Evolutionary conservation across 768 basidiomycete species (phyloP).

Genomic region (Chlorophyllum brunneum): DNA sequence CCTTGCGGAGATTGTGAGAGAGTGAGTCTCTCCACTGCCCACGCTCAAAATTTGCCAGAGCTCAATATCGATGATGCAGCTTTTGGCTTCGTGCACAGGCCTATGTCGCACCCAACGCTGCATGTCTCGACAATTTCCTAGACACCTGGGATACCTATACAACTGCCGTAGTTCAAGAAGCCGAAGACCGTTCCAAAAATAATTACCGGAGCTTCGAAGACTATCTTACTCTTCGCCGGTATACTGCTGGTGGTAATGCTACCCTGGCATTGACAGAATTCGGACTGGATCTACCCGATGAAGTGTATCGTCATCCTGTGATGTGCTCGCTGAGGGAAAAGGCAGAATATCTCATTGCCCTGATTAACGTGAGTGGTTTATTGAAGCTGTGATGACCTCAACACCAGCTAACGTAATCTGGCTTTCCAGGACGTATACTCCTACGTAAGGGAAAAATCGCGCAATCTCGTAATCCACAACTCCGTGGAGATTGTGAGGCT

Average conservation of each 20-base stretch:
- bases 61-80: constrained; percentile 1
- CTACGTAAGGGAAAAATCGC: constrained; percentile 35
- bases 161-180: constrained; percentile 38
- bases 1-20: background rate
- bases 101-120: constrained; percentile 13
- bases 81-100: constrained; percentile 19
- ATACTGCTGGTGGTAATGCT: constrained; percentile 50
- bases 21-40: background rate
- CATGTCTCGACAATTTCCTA: constrained; percentile 26
- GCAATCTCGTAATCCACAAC: constrained; percentile 38
- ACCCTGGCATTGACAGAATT: constrained; percentile 54
- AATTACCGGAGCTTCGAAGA: constrained; percentile 42
- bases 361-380: constrained; percentile 23
- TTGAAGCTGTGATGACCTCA: background rate
- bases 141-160: constrained; percentile 38
- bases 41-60: background rate
- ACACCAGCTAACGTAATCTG: too few relatives aligned
- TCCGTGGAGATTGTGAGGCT: constrained; percentile 38
- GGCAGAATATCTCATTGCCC: constrained; percentile 46
- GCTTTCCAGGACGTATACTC: constrained; percentile 34
- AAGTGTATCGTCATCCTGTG: constrained; percentile 46
- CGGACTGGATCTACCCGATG: constrained; percentile 51
- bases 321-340: constrained; percentile 41
- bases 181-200: constrained; percentile 35
- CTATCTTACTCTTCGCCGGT: constrained; percentile 49